Evolutionary conservation across 352 stramenopile genomes (phyloP), one percentile per base, ranked within the genome.

Genomic region (Globisporangium camurandrum): DNA sequence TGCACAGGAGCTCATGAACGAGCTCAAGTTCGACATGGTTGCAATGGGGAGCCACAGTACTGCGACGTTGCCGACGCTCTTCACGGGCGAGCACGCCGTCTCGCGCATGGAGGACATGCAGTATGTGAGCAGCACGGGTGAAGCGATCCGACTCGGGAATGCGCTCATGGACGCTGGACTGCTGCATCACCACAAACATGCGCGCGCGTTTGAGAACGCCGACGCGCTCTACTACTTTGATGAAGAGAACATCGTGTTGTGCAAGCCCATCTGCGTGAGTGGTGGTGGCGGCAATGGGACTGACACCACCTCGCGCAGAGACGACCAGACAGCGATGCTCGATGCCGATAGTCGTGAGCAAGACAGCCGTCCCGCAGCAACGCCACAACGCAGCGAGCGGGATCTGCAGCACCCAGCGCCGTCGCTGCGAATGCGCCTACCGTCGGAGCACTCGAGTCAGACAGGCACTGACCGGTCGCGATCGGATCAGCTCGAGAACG

Each of bases 111-210:
- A 56, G 0, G 58, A 65, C 24, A 51, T 56, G 19, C 54, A 61
- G 2, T 70, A 62, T 43, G 62, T 61, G 0, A 42, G 48, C 3
- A 54, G 28, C 1, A 26, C 31, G 12, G 34, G 45, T 8, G 72
- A 84, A 43, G 69, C 55, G 1, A 50, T 75, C 7, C 61, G 69
- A 0, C 40, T 84, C 1, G 72, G 72, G 31, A 76, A 79, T 20
- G 57, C 59, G 10, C 58, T 78, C 30, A 76, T 81, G 71, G 69
- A 81, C 38, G 54, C 69, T 0, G 69, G 72, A 0, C 56, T 73
- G 3, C 17, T 84, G 47, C 72, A 81, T 38, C 69, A 84, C 52
- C n/a, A 42, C 16, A 69, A 69, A 37, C 67, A 79, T 28, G 45
- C 53, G 6, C 54, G 42, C 2, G 30, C 31, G 4, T 71, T 67